Base-by-base conservation (phyloP, 1,284 basidiomycete genomes). In the Athelia sp. region DNA sequence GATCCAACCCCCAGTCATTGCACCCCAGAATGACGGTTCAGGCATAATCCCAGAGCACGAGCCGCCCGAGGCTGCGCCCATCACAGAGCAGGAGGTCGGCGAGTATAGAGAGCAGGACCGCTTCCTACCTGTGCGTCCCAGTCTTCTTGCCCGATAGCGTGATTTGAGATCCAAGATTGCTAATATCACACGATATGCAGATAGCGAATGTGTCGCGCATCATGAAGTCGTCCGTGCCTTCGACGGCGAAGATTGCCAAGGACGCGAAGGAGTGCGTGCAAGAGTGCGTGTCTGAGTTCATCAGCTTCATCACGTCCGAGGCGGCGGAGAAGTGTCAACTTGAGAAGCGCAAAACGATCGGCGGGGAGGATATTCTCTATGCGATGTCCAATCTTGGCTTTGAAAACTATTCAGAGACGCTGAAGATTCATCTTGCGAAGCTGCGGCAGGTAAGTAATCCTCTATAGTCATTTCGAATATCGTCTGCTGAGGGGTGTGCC, bases 231-330 rank as follows among this genome's bases (percentile, higher is more conserved):
- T 78, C 89, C 2, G 82, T 98, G 2, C 94, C 94, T 0, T 75
- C 84, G 1, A 90, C 90, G n/a, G 92, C 93, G 18, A 98, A 98
- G 71, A 95, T 98, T 58, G 91, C 93, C 2, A 96, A 96, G 66
- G 94, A 97, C 69, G 92, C 94, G 21, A 98, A 98, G 66, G 93
- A 97, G 69, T 93, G 90, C 67, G 91, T 97, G 43, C 94, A 97
- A 68, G 93, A 96, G 68, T 96, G 93, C 69, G 92, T 96, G 46
- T 93, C 89, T 36, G 95, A 98, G 72, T 94, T 96, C 70, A 97
- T 98, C 66, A 87, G 84, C 59, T 98, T 97, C 73, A 91, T 98
- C 66, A 94, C 92, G 24, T 87, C 84, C 32, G 92, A 95, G 64
- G 92, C 92, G 2, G 87, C 87, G 18, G 92, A 95, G 68, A 90